phyloP scores from a whole-genome alignment of 148 eudicot genomes.

The Hydrangea macrophylla region DNA sequence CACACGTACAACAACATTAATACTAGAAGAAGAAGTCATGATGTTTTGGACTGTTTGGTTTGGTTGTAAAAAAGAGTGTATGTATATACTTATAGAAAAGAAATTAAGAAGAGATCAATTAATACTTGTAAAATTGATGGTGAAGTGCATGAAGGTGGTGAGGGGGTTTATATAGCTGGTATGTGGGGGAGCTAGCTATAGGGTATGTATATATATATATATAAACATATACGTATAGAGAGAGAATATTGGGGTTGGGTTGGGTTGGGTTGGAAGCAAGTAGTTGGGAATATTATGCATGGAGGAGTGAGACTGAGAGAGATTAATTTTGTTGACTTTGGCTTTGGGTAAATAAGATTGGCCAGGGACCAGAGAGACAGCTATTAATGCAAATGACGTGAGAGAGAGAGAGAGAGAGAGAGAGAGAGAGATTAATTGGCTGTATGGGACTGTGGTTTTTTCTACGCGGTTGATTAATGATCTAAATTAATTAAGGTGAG shows the following conservation, averaged over 20 bases:
- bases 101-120: neutral
- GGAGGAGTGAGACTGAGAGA: neutral
- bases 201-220: neutral
- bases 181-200: too few relatives aligned
- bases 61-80: too few relatives aligned
- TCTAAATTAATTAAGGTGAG: too few relatives aligned
- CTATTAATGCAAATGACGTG: constrained; percentile 2
- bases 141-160: neutral
- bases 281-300: neutral
- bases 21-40: neutral
- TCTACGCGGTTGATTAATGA: constrained; percentile 1
- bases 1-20: neutral
- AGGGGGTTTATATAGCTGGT: neutral
- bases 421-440: too few relatives aligned
- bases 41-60: too few relatives aligned
- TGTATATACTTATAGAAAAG: too few relatives aligned
- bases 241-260: too few relatives aligned
- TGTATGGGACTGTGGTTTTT: neutral
- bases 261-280: neutral
- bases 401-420: too few relatives aligned
- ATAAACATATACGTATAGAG: too few relatives aligned
- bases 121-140: neutral
- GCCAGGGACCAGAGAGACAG: neutral
- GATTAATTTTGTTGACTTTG: neutral
- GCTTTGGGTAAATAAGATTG: constrained; percentile 2